Conservation (phyloP, 495 filamentous ascomycete genomes). For the Penicillium coffeae region DNA sequence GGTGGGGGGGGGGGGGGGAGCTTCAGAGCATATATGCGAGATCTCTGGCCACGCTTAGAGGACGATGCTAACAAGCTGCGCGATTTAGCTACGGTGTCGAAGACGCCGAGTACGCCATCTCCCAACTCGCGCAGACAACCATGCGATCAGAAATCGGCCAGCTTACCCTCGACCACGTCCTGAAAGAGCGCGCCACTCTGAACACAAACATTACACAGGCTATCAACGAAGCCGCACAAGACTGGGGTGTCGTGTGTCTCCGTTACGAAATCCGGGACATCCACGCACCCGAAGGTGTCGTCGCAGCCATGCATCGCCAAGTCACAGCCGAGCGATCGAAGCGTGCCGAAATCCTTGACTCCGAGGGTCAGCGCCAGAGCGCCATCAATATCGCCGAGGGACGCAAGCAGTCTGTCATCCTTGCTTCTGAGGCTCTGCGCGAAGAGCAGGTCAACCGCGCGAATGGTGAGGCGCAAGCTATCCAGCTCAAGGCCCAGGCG, state of each 20-base stretch:
- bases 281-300: slow-evolving; percentile 88
- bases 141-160: slow-evolving; percentile 99
- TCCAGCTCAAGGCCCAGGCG: slow-evolving; percentile 76
- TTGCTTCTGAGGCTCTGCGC: slow-evolving; percentile 88
- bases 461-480: slow-evolving; percentile 88
- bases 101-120: slow-evolving; percentile 98
- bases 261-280: slow-evolving; percentile 98
- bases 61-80: slow-evolving; percentile 9
- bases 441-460: slow-evolving; percentile 91
- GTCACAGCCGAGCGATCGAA: slow-evolving; percentile 96
- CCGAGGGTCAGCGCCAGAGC: slow-evolving; percentile 89
- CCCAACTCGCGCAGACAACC: slow-evolving; percentile 94
- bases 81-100: slow-evolving; percentile 84
- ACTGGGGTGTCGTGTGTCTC: slow-evolving; percentile 93
- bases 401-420: slow-evolving; percentile 88
- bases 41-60: neutral
- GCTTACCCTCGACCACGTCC: slow-evolving; percentile 90
- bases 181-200: slow-evolving; percentile 91
- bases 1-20: no score
- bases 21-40: no score
- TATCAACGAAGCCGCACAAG: slow-evolving; percentile 95
- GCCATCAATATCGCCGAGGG: slow-evolving; percentile 99
- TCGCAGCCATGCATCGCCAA: slow-evolving; percentile 95
- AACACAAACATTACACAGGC: slow-evolving; percentile 97
- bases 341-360: slow-evolving; percentile 94